A percentile compares a stretch with the other conserved stretches of the same genome.
Conservation (phyloP, 306 rosid species). For the Lotus japonicus region DNA sequence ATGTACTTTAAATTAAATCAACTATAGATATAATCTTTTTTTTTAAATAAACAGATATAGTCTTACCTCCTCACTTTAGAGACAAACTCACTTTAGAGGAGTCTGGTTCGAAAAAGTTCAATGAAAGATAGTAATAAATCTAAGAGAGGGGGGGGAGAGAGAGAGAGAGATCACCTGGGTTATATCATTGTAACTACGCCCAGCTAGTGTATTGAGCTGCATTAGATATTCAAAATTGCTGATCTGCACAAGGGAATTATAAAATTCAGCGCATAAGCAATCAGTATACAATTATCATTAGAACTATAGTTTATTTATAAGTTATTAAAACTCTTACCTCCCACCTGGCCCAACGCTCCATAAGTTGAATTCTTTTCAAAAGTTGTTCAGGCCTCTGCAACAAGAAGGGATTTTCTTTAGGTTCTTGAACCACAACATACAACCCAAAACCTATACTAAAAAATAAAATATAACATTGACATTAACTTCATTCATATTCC, state of each 20-base stretch:
- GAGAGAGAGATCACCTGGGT: constrained; percentile 62
- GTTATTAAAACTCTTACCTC: constrained; percentile 67
- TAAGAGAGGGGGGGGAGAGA: neutral
- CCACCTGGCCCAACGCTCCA: constrained; percentile 99
- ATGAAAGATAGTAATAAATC: constrained; percentile 7
- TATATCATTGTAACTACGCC: constrained; percentile 95
- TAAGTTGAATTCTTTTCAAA: constrained; percentile 91
- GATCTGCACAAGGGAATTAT: constrained; percentile 54
- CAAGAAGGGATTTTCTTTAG: constrained; percentile 19
- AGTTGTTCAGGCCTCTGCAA: constrained; percentile 97
- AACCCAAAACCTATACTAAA: neutral
- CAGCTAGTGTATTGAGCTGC: constrained; percentile 98
- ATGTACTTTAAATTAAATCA: no score
- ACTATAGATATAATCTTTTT: no score
- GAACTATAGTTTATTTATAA: neutral
- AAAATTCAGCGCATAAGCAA: neutral
- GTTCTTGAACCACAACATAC: constrained; percentile 17
- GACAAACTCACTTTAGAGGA: no score
- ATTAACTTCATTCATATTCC: neutral
- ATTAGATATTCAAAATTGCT: constrained; percentile 97
- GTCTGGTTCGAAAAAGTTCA: no score
- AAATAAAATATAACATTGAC: neutral
- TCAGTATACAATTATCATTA: constrained; percentile 5
- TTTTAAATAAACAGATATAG: no score
- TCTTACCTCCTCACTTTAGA: no score